phyloP scores from a whole-genome alignment of 1,139 yeast genomes.

The Yamadazyma triangularis region DNA sequence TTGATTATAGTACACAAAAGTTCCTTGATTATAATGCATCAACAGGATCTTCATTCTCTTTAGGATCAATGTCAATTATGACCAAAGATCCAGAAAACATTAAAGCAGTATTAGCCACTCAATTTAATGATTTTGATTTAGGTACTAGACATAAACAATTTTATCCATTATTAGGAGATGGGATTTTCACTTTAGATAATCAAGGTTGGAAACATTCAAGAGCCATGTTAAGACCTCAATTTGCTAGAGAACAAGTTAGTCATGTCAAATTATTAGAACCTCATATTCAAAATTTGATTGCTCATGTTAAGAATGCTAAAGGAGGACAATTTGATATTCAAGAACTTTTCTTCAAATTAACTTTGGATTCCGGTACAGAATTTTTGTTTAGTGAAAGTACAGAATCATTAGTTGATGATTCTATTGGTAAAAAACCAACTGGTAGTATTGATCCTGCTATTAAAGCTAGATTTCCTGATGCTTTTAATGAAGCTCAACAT shows the following conservation, averaged over 20 bases:
- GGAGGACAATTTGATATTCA: conserved; percentile 29
- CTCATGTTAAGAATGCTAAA: conserved; percentile 21
- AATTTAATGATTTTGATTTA: conserved; percentile 44
- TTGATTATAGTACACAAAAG: too few relatives aligned
- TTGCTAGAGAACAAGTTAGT: conserved; percentile 46
- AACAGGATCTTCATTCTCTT: too few relatives aligned
- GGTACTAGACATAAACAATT: conserved; percentile 38
- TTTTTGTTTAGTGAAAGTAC: conserved; percentile 35
- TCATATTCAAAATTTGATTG: conserved; percentile 34
- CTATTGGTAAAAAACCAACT: conserved; percentile 19
- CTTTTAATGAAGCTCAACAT: conserved; percentile 25
- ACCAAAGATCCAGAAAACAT: conserved; percentile 24
- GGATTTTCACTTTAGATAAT: conserved; percentile 53
- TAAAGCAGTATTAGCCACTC: conserved; percentile 31
- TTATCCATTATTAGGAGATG: conserved; percentile 44
- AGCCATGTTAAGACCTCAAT: conserved; percentile 51
- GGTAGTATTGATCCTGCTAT: too few relatives aligned
- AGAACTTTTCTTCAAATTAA: conserved; percentile 29
- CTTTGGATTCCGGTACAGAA: conserved; percentile 38
- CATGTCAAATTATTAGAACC: conserved; percentile 40
- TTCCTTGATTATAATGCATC: too few relatives aligned
- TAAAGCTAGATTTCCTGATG: conserved; percentile 19
- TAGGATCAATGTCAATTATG: too few relatives aligned
- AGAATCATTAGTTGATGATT: conserved; percentile 22
- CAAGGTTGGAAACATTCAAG: conserved; percentile 53